Conservation (phyloP, 179 eudicot genomes). For the Camellia oleifera region DNA sequence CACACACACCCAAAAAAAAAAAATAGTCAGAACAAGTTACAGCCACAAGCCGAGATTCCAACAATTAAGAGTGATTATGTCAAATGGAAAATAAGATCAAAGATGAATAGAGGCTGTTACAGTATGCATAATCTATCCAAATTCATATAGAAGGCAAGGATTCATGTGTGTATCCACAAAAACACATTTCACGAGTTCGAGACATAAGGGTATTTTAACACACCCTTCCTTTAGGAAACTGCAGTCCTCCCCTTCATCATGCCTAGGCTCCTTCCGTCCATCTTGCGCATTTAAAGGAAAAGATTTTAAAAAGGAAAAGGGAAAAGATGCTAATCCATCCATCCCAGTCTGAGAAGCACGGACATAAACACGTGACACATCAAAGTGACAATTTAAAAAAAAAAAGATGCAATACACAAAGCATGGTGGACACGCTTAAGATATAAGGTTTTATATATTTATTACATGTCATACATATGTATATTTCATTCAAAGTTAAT, state of each 20-base stretch:
- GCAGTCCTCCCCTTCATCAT: background rate
- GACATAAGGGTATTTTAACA: background rate
- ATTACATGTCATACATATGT: no score
- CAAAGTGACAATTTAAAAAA: no score
- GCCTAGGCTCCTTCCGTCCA: background rate
- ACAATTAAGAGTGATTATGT: background rate
- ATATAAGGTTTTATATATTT: no score
- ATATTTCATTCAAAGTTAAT: no score
- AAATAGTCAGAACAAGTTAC: background rate
- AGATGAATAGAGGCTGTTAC: background rate
- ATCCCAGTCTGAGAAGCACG: background rate
- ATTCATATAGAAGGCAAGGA: slow-evolving; percentile 6
- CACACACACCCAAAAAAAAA: no score
- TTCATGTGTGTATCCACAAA: background rate
- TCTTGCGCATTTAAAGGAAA: background rate
- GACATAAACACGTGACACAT: no score
- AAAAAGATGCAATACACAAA: no score
- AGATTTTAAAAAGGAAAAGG: background rate
- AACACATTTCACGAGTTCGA: background rate
- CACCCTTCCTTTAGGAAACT: background rate
- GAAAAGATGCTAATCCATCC: slow-evolving; percentile 2
- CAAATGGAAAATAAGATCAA: background rate
- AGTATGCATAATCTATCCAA: background rate
- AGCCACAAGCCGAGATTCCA: background rate
- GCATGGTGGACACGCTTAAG: no score